Evolutionary conservation across 2,329 filamentous ascomycete genomes (phyloP), one percentile per base, ranked within the genome.

Genomic region (Parascedosporium putredinis): DNA sequence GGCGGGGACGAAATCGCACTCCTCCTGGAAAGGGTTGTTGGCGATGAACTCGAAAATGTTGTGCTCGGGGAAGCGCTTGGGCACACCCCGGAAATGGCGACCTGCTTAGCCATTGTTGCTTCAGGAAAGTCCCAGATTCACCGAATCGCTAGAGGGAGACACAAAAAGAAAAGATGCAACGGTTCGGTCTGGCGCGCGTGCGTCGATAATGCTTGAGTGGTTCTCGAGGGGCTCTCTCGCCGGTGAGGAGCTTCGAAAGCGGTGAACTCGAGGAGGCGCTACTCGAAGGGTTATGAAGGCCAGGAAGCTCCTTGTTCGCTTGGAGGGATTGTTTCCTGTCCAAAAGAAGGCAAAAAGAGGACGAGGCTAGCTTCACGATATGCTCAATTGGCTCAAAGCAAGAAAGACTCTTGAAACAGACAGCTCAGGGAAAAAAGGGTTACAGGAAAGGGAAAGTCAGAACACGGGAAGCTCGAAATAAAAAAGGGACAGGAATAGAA

Each of bases 41-140:
- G 68, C 65, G 14, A 62, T 47, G 50, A 61, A 71, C 49, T 66
- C 60, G 51, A 69, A 70, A 47, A 60, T 52, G 42, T 64, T 67
- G 16, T 42, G 40, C 3, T 51, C 47, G 12, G 61, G 59, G n/a
- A 61, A 47, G 22, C 54, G 18, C 4, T 22, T 27, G 4, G 49
- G 23, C 22, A 53, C 18, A 16, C 12, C 33, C 47, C 47, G 12
- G 20, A 29, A 8, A 45, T 16, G 47, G 47, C 47, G 24, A 45
- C 22, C 38, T 50, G 47, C 31, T 25, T 27, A 20, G 18, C 14
- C 23, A 31, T 31, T 31, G 27, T 31, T 6, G 6, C 27, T 31
- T 31, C n/a, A n/a, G n/a, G n/a, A n/a, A n/a, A n/a, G n/a, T n/a
- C n/a, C n/a, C n/a, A n/a, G n/a, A n/a, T n/a, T n/a, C n/a, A n/a